Base-by-base conservation (phyloP, 352 stramenopile species). In the Globisporangium canariense region DNA sequence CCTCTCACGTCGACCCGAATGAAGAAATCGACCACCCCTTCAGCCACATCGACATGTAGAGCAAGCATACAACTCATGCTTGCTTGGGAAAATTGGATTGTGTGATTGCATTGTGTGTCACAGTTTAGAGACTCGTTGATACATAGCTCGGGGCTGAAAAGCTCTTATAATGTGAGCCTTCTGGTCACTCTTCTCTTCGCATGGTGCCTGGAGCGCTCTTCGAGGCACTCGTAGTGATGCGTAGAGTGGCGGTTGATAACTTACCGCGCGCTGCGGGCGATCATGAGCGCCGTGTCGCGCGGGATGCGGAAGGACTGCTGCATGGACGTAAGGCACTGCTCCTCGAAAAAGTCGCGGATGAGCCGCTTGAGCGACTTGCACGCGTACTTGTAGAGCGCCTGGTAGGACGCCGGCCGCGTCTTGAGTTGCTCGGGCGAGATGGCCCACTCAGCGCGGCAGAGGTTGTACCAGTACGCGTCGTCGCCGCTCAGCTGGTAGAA, bases 321-420 rank as follows among this genome's bases (percentile, higher is more conserved):
- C 67, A 92, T 72, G 22, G 84, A 89, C 56, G 66, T 57, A 10
- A 93, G 73, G 43, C 85, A 90, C 62, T 93, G 85, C 69, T 93
- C 85, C 58, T 93, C 74, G 62, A 93, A 77, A 36, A 89, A 83
- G 36, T 93, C 85, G 41, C 83, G 83, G n/a, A 93, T 83, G 18
- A 93, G 70, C 45, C 66, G 69, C 69, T 88, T 80, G 36, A 93
- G 75, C 60, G 85, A 92, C 64, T 82, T 75, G 45, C 78, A 82
- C 43, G 86, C 76, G 63, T 84, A 82, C 65, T 89, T 86, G 75
- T 94, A 94, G 50, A 94, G 75, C 60, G 78, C 73, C 66, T 84
- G 78, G 63, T 86, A 90, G 45, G 78, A 89, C 57, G 82, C 78
- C 18, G 82, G 84, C 3, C 73, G 75, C 65, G 70, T 69, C 14